Evolutionary conservation across 2,329 filamentous ascomycete genomes (phyloP).

Genomic region (Aspergillus chevalieri): DNA sequence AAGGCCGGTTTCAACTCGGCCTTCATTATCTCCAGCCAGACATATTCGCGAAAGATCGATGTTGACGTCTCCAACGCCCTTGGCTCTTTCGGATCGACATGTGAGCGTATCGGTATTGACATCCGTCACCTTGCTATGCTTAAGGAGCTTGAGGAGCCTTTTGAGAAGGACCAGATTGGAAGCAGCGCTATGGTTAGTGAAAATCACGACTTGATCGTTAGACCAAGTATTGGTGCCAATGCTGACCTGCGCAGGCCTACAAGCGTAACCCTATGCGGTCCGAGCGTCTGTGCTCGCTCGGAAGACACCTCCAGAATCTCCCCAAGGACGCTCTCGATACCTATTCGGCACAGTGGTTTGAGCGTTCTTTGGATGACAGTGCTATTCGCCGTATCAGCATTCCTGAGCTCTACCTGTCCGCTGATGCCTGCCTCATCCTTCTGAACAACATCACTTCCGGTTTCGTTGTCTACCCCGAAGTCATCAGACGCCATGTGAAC

Average conservation of each 20-base stretch:
- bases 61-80: constrained; percentile 75
- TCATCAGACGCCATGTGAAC: constrained; percentile 62
- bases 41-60: constrained; percentile 77
- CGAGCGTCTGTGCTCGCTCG: constrained; percentile 56
- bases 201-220: too few species aligned
- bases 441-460: constrained; percentile 60
- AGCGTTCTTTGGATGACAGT: constrained; percentile 71
- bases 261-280: constrained; percentile 56
- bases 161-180: constrained; percentile 73
- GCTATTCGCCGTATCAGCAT: constrained; percentile 57
- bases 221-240: neutral
- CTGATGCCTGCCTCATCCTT: constrained; percentile 52
- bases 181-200: constrained; percentile 50
- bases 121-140: constrained; percentile 66
- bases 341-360: constrained; percentile 68
- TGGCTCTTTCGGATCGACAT: constrained; percentile 70
- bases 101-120: constrained; percentile 66
- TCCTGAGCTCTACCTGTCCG: constrained; percentile 61
- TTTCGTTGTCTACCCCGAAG: constrained; percentile 71
- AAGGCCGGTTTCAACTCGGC: constrained; percentile 59
- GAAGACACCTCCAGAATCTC: constrained; percentile 50
- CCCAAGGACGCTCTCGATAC: constrained; percentile 58
- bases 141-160: constrained; percentile 83
- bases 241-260: constrained; percentile 51
- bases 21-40: constrained; percentile 65